Conservation (phyloP, 2,329 filamentous ascomycete genomes). For the Xylaria sp. region DNA sequence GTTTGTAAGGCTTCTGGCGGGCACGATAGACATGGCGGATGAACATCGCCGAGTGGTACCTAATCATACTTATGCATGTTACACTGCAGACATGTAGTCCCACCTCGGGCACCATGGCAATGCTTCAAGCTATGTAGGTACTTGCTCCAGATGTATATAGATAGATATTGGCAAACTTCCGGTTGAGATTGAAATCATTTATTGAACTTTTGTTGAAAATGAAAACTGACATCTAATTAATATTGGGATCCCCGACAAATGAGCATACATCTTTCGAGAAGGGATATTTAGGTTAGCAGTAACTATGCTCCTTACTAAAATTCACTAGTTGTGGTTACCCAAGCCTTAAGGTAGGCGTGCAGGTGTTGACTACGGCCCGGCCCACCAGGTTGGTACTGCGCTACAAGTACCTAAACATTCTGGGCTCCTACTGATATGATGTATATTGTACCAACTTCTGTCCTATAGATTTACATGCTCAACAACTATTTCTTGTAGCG, state of each 20-base stretch:
- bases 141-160: not conserved
- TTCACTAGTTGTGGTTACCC: not conserved
- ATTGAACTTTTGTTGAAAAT: not conserved
- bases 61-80: slow-evolving; percentile 10
- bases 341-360: slow-evolving; percentile 2
- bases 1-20: not conserved
- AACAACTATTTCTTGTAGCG: not conserved
- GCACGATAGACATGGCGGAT: not conserved
- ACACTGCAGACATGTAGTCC: not conserved
- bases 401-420: not conserved
- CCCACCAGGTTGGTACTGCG: not conserved
- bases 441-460: not conserved
- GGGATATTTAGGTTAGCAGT: too few relatives aligned
- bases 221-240: not conserved
- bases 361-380: slow-evolving; percentile 4
- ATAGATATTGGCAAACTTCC: not conserved
- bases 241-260: not conserved
- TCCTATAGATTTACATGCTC: not conserved
- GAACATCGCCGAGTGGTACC: not conserved
- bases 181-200: not conserved
- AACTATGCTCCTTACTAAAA: not conserved
- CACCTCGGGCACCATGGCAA: slow-evolving; percentile 12
- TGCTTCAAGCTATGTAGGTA: slow-evolving; percentile 4
- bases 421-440: not conserved
- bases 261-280: not conserved